Base-by-base conservation (phyloP, 169 alveolate genomes). In the Eimeria sp. region DNA sequence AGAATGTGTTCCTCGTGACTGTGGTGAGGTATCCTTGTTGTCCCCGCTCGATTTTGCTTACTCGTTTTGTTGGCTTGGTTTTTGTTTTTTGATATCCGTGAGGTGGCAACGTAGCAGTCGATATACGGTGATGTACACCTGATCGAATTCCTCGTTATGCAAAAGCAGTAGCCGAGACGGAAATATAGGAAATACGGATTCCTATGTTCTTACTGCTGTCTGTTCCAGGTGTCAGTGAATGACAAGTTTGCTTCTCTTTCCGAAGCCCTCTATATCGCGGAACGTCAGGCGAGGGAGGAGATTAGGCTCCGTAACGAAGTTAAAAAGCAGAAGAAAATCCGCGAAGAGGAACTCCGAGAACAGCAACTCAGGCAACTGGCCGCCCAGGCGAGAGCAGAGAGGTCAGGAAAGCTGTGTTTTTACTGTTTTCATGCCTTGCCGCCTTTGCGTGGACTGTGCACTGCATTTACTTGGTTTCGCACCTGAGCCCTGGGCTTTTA, bases 211-310 rank as follows among this genome's bases (percentile, higher is more conserved):
- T 30, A 27, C 49, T 61, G 34, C 61, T n/a, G 47, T n/a, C 51
- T 30, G 67, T 22, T 65, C 40, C 92, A 96, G 96, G 75, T 97
- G 98, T 54, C 96, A 16, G 98, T 99, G 20, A 99, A 99, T 96
- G 99, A 99, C 96, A 99, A 98, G 95, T 99, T 99, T 95, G 99
- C 99, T 9, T 97, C 98, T 34, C 97, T 99, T 86, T 97, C 99
- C 94, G 99, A 99, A 94, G 97, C 99, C 54, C 96, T 99, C 84
- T 98, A 98, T 92, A 95, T 99, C 4, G 99, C 99, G 18, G 99
- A 99, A 97, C 98, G 99, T 80, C 98, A 99, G 90, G 99, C 99
- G 0, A 98, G 99, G 72, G 99, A 99, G 96, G 99, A 99, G 97
- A 98, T 99, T 40, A 98, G 99, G 89, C 99, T 99, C 91, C 97